A percentile compares a stretch with the other conserved stretches of the same genome.
Evolutionary conservation across 345 rosid species (phyloP).

Genomic region (Euphorbia lathyris): DNA sequence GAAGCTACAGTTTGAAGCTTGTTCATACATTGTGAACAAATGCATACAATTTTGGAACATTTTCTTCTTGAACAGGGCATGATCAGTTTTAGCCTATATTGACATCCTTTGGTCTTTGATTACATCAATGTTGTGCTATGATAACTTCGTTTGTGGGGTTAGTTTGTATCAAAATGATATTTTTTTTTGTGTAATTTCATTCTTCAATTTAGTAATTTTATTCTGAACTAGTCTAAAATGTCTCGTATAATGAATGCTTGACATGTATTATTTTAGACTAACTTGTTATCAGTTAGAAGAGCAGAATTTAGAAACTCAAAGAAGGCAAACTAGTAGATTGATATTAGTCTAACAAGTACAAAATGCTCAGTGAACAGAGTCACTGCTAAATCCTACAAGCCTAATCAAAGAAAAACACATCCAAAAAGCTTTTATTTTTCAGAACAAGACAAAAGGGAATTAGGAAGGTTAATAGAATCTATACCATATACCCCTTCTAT

Average conservation of each 20-base stretch:
- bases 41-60: neutral
- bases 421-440: conserved; percentile 31
- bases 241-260: too few species aligned
- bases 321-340: conserved; percentile 7
- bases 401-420: conserved; percentile 23
- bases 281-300: too few species aligned
- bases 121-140: too few species aligned
- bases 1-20: neutral
- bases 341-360: conserved; percentile 10
- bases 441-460: conserved; percentile 23
- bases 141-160: too few species aligned
- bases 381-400: conserved; percentile 12
- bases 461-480: conserved; percentile 29
- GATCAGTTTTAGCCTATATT: neutral
- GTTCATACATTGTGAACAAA: neutral
- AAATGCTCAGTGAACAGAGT: conserved; percentile 18
- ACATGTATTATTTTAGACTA: too few species aligned
- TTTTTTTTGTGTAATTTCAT: too few species aligned
- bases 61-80: neutral
- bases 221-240: too few species aligned
- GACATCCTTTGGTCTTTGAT: too few species aligned
- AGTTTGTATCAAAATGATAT: too few species aligned
- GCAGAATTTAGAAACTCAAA: too few species aligned
- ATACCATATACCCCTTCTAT: conserved; percentile 34
- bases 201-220: too few species aligned